phyloP scores from a whole-genome alignment of 257 asterid genomes.

The Penstemon davidsonii region DNA sequence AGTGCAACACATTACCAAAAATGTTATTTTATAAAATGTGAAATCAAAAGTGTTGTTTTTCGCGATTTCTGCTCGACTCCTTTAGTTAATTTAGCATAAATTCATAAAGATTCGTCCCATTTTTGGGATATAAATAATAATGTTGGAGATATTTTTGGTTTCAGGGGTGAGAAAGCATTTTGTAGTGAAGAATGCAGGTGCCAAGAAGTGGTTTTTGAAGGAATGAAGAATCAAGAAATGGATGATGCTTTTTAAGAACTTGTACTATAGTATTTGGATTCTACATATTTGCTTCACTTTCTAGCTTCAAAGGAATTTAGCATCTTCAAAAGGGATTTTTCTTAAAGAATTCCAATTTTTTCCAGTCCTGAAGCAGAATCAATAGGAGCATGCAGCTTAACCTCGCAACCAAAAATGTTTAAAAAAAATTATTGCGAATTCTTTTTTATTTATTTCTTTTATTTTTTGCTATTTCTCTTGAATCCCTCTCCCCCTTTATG shows the following conservation, averaged over 20 bases:
- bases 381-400: constrained; percentile 22
- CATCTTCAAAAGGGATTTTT: constrained; percentile 33
- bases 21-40: no score
- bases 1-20: no score
- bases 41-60: no score
- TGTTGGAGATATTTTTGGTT: background rate
- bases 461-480: constrained; percentile 22
- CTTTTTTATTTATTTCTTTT: background rate
- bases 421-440: constrained; percentile 15
- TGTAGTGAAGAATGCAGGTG: constrained; percentile 83
- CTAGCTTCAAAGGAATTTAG: constrained; percentile 35
- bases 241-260: constrained; percentile 30
- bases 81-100: no score
- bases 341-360: constrained; percentile 26
- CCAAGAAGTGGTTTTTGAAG: constrained; percentile 57
- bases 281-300: constrained; percentile 36
- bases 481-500: constrained; percentile 29
- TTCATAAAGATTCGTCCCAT: background rate
- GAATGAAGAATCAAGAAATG: constrained; percentile 32
- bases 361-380: constrained; percentile 23
- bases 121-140: background rate
- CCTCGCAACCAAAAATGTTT: background rate
- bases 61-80: no score
- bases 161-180: constrained; percentile 72
- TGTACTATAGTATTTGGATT: constrained; percentile 5